Base-by-base conservation (phyloP, 805 yeast genomes). In the Teunomyces lycoperdinae region DNA sequence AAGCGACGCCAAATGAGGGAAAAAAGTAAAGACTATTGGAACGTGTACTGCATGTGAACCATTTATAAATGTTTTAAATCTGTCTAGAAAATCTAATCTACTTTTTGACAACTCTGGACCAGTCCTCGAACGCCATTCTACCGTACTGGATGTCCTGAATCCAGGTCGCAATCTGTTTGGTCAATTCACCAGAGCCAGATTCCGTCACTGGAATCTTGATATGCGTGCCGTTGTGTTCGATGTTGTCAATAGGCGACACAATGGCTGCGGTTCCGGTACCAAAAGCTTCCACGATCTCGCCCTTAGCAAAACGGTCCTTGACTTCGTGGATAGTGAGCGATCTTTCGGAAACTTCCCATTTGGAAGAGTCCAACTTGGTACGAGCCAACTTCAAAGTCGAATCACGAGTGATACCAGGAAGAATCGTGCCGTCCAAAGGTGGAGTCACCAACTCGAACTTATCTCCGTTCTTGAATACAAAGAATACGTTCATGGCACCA, bases 261-360 rank as follows among this genome's bases (percentile, higher is more conserved):
- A 92, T 83, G 36, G 97, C 98, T 49, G 99, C 98, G 45, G 99
- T 92, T 62, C 99, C 99, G 14, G 96, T 76, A 57, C 98, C 98
- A 60, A 92, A 92, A 13, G 96, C 96, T 77, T 94, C 99, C 9
- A 90, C 79, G 57, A 92, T 77, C 64, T 87, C 85, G 52, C 96
- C 96, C 66, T 83, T 80, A 44, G 70, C 73, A 41, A 96, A 85
- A 57, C 82, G 81, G 60, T 86, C 89, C 43, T 76, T 79, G 49
- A 92, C 87, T 73, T 92, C 98, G 57, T 70, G 66, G 57, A 94
- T 90, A 52, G 94, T 79, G 70, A 77, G 84, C 69, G 82, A 79
- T 71, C 98, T 85, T 77, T 92, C 98, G 62, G 73, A 79, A 52
- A 92, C 73, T 17, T 67, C 78, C 97, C 97, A 92, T 66, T 87